These are phyloP conservation scores for Mycena galericulata DNA, from an alignment of 768 basidiomycete species.

Conservation along the genomic window DNA sequence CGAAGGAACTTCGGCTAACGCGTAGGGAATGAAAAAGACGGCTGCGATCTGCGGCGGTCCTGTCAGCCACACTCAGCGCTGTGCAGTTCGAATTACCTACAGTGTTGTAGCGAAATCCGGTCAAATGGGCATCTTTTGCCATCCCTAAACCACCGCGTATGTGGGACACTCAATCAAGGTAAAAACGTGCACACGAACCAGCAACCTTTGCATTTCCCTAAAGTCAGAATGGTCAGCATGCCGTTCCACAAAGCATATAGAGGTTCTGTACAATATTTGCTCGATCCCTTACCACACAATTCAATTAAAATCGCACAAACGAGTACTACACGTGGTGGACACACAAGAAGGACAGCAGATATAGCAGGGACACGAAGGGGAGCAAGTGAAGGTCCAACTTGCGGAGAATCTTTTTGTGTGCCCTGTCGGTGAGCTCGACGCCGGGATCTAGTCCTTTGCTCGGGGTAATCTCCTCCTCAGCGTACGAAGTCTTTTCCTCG, in stretches of 20 bases:
- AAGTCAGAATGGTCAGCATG: not conserved
- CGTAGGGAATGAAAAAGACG: constrained; percentile 45
- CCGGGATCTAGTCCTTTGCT: not conserved
- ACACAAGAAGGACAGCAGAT: constrained; percentile 53
- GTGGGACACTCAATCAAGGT: not conserved
- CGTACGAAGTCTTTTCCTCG: not conserved
- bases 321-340: constrained; percentile 18
- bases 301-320: not conserved
- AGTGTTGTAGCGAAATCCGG: constrained; percentile 42
- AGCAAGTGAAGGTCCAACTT: constrained; percentile 51
- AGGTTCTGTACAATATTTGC: constrained; percentile 41
- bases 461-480: not conserved
- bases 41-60: constrained; percentile 34
- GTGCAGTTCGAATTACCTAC: constrained; percentile 23
- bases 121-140: constrained; percentile 40
- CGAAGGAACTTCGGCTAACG: constrained; percentile 45
- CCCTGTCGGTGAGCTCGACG: constrained; percentile 6
- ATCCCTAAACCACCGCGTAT: constrained; percentile 32
- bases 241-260: not conserved
- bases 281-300: constrained; percentile 37
- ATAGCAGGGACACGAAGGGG: constrained; percentile 52
- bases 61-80: not conserved
- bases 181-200: constrained; percentile 17
- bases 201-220: constrained; percentile 43
- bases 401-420: constrained; percentile 21